Evolutionary conservation across 441 rosid genomes (phyloP).

Genomic region (Erodium texanum): DNA sequence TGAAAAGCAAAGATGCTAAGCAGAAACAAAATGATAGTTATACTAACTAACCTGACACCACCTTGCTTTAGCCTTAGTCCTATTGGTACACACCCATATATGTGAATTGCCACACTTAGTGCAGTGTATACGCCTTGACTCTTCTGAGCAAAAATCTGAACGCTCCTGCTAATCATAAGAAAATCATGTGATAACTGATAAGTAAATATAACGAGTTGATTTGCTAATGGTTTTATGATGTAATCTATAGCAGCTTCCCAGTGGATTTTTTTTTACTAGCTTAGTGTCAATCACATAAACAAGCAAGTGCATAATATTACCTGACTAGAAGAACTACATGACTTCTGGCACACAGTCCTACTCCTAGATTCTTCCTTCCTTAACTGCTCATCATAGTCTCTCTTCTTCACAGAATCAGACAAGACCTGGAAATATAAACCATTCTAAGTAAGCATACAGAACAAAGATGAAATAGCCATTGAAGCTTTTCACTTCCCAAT

Average conservation of each 20-base stretch:
- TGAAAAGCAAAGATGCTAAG: slow-evolving; percentile 1
- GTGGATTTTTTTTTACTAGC: neutral
- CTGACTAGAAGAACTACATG: slow-evolving; percentile 51
- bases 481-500: slow-evolving; percentile 1
- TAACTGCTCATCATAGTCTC: slow-evolving; percentile 90
- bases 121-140: slow-evolving; percentile 95
- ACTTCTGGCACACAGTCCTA: slow-evolving; percentile 63
- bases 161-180: slow-evolving; percentile 36
- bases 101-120: slow-evolving; percentile 88
- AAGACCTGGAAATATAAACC: slow-evolving; percentile 55
- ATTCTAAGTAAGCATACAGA: slow-evolving; percentile 15
- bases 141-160: slow-evolving; percentile 67
- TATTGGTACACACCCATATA: slow-evolving; percentile 91
- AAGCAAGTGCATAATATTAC: slow-evolving; percentile 26
- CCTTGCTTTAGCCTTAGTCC: slow-evolving; percentile 82
- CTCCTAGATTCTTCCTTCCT: slow-evolving; percentile 73
- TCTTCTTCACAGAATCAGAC: slow-evolving; percentile 75
- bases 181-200: neutral
- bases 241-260: neutral
- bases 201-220: neutral
- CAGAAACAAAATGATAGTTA: slow-evolving; percentile 8
- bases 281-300: neutral
- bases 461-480: slow-evolving; percentile 9
- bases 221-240: neutral
- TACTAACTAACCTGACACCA: slow-evolving; percentile 98